These are phyloP conservation scores for Coccomyxa sp. DNA, from an alignment of 139 green algal genomes.

Conservation along the genomic window DNA sequence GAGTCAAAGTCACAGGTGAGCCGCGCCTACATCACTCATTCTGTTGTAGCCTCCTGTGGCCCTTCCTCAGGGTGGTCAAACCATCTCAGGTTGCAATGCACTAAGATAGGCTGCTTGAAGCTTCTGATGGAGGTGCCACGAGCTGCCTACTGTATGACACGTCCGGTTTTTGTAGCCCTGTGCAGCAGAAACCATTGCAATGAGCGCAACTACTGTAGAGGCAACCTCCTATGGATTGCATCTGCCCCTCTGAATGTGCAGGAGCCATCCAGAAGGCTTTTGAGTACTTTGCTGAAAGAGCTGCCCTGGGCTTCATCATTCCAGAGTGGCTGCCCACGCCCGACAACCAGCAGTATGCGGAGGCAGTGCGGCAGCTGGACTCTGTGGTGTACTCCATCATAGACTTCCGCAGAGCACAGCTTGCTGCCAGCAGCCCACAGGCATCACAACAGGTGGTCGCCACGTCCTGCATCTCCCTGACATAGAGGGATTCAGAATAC, in stretches of 20 bases:
- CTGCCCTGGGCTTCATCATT: conserved; percentile 46
- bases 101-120: too few species aligned
- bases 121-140: too few species aligned
- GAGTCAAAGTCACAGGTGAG: background rate
- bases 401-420: background rate
- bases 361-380: conserved; percentile 74
- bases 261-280: conserved; percentile 60
- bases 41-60: background rate
- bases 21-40: background rate
- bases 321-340: conserved; percentile 82
- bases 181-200: background rate
- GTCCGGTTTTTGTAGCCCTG: background rate
- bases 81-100: background rate
- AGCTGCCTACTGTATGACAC: background rate
- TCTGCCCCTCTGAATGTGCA: conserved; percentile 11
- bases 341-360: conserved; percentile 71
- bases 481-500: too few species aligned
- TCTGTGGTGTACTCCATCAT: conserved; percentile 79
- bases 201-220: too few species aligned
- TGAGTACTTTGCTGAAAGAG: conserved; percentile 59
- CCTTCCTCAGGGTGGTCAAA: too few species aligned
- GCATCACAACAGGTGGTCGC: background rate
- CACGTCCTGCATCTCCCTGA: background rate
- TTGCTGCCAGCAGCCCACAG: background rate
- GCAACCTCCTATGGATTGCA: background rate